phyloP scores from a whole-genome alignment of 1,139 yeast species.

The Yamadazyma diddensiae region DNA sequence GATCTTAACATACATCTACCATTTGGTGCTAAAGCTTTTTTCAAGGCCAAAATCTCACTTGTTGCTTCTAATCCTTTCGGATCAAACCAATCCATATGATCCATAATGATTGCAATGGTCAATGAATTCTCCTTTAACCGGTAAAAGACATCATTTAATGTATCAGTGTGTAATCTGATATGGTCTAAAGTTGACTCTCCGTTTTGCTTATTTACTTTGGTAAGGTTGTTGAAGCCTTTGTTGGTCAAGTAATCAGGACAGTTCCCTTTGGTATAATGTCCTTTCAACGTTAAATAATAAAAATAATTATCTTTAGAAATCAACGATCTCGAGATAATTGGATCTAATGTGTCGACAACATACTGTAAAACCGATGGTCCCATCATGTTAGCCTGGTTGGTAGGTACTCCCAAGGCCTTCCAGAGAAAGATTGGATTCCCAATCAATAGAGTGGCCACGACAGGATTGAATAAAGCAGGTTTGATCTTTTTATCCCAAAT shows the following conservation, averaged over 20 bases:
- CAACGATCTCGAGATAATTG: slow-evolving; percentile 60
- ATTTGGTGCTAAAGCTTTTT: slow-evolving; percentile 58
- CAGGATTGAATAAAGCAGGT: slow-evolving; percentile 68
- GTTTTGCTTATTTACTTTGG: slow-evolving; percentile 19
- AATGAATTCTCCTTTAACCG: slow-evolving; percentile 61
- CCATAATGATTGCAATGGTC: slow-evolving; percentile 81
- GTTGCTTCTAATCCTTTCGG: slow-evolving; percentile 62
- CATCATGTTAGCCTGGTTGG: slow-evolving; percentile 80
- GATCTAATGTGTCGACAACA: slow-evolving; percentile 76
- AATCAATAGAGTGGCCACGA: slow-evolving; percentile 62
- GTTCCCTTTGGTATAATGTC: slow-evolving; percentile 57
- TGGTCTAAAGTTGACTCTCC: slow-evolving; percentile 51
- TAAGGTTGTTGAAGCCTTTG: slow-evolving; percentile 51
- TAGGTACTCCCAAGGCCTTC: slow-evolving; percentile 87
- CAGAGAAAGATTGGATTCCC: slow-evolving; percentile 83
- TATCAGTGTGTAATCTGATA: slow-evolving; percentile 77
- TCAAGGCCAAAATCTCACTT: slow-evolving; percentile 63
- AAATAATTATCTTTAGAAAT: slow-evolving; percentile 74
- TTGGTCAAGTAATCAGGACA: slow-evolving; percentile 75
- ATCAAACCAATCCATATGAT: slow-evolving; percentile 90
- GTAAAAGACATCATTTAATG: slow-evolving; percentile 69
- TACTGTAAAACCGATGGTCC: slow-evolving; percentile 68
- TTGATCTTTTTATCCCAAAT: slow-evolving; percentile 64
- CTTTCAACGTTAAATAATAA: slow-evolving; percentile 66
- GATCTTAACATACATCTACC: slow-evolving; percentile 79